phyloP scores from a whole-genome alignment of 2,329 filamentous ascomycete genomes.

The Gnomoniopsis smithogilvyi region DNA sequence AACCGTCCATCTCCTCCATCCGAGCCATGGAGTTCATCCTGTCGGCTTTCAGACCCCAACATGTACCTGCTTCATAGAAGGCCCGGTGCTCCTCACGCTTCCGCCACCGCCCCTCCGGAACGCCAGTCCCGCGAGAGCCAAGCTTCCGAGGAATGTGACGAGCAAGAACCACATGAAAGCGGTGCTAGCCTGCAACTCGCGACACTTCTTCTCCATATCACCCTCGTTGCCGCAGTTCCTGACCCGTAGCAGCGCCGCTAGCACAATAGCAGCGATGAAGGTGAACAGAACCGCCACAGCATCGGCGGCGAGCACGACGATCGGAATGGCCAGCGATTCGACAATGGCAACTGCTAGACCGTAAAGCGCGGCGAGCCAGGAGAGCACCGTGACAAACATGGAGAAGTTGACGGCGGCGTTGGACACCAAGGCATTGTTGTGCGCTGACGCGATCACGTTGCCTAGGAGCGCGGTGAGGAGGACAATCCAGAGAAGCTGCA shows the following conservation, averaged over 20 bases:
- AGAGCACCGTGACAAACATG: conserved; percentile 67
- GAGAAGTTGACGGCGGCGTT: conserved; percentile 56
- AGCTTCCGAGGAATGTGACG: conserved; percentile 53
- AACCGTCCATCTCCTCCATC: neutral
- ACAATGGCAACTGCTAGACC: conserved; percentile 56
- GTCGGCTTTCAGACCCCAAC: conserved; percentile 40
- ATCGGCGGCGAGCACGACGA: conserved; percentile 56
- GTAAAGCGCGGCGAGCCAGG: conserved; percentile 63
- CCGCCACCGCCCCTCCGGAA: conserved; percentile 49
- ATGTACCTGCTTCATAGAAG: conserved; percentile 52
- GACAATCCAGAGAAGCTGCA: conserved; percentile 50
- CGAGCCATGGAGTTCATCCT: neutral
- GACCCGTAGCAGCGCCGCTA: conserved; percentile 65
- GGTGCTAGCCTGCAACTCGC: conserved; percentile 69
- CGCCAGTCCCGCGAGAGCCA: conserved; percentile 53
- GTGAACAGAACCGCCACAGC: conserved; percentile 62
- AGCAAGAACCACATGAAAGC: conserved; percentile 82
- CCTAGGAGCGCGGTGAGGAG: conserved; percentile 55
- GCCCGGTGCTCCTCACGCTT: conserved; percentile 39
- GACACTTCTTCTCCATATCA: conserved; percentile 59
- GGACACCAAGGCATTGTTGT: conserved; percentile 38
- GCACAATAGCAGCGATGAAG: conserved; percentile 67
- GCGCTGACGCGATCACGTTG: conserved; percentile 53
- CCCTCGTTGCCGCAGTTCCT: conserved; percentile 64
- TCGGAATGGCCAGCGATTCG: conserved; percentile 47